Percentiles rank a stretch among this genome's conserved stretches.
Evolutionary conservation across 306 rosid genomes (phyloP).

Genomic region (Aeschynomene evenia): DNA sequence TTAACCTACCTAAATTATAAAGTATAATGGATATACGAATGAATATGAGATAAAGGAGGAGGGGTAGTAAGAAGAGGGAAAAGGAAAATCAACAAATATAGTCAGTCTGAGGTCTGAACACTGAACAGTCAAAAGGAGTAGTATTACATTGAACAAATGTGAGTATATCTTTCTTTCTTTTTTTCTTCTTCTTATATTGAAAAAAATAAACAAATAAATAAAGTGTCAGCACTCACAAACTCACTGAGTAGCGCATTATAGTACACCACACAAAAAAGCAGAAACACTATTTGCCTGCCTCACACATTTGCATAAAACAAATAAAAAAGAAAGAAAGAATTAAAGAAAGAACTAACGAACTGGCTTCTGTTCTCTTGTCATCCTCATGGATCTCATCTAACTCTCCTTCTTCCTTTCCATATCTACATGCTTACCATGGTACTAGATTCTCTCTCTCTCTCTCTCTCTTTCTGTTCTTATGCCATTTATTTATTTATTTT

Average conservation of each 20-base stretch:
- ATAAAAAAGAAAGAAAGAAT: not conserved
- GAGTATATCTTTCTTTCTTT: too few relatives aligned
- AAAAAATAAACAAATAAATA: not conserved
- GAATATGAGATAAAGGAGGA: not conserved
- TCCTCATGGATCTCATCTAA: conserved; percentile 49
- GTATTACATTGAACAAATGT: not conserved
- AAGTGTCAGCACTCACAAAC: too few relatives aligned
- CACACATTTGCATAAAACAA: conserved; percentile 35
- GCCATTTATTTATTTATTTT: not conserved
- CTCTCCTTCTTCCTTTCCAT: conserved; percentile 28
- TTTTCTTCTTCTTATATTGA: too few relatives aligned
- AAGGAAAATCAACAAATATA: not conserved
- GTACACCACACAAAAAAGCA: conserved; percentile 43
- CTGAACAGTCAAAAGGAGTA: not conserved
- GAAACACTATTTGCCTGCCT: conserved; percentile 21
- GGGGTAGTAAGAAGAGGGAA: not conserved
- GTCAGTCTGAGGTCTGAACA: not conserved
- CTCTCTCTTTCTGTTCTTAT: not conserved
- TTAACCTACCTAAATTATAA: too few relatives aligned
- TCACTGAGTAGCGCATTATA: conserved; percentile 61
- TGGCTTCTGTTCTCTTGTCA: not conserved
- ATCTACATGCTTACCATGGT: conserved; percentile 9
- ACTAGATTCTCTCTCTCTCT: conserved; percentile 10
- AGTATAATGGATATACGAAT: too few relatives aligned
- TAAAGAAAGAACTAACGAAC: not conserved